Evolutionary conservation across 2,329 filamentous ascomycete species (phyloP).

Genomic region (Sporothrix brunneoviolacea): DNA sequence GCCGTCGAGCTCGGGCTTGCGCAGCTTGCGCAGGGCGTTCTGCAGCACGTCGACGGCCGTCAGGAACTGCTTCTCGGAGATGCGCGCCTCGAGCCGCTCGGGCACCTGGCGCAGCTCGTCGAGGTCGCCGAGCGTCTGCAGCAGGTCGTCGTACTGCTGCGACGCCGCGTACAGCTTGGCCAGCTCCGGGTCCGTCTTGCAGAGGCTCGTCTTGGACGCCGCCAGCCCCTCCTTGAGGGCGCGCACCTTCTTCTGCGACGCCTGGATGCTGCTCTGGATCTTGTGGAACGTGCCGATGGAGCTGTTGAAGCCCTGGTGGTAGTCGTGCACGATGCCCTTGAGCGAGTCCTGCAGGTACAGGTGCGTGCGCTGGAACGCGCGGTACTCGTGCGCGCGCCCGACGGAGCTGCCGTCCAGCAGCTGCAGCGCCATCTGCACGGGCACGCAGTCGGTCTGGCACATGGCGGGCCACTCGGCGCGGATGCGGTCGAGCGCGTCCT

Average conservation of each 20-base stretch:
- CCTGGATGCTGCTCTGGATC: constrained; percentile 87
- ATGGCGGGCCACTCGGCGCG: constrained; percentile 87
- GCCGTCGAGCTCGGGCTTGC: constrained; percentile 81
- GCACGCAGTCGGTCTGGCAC: constrained; percentile 80
- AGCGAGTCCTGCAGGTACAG: constrained; percentile 85
- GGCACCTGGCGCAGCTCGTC: constrained; percentile 86
- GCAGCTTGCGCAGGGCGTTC: constrained; percentile 73
- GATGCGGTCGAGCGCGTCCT: constrained; percentile 69
- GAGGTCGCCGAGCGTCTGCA: constrained; percentile 75
- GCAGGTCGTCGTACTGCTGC: constrained; percentile 81
- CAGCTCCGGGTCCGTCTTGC: constrained; percentile 81
- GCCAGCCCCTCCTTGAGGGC: constrained; percentile 75
- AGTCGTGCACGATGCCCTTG: constrained; percentile 94
- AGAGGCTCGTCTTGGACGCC: constrained; percentile 72
- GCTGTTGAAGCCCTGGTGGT: constrained; percentile 98
- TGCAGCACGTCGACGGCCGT: constrained; percentile 89
- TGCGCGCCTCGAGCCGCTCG: constrained; percentile 85
- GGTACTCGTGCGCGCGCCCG: constrained; percentile 81
- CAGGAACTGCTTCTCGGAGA: constrained; percentile 93
- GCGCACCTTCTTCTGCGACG: constrained; percentile 79
- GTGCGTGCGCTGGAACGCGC: constrained; percentile 76
- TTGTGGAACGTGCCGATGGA: constrained; percentile 99
- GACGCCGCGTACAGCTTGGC: constrained; percentile 83
- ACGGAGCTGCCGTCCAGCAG: constrained; percentile 91
- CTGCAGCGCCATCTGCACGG: constrained; percentile 90